Percentiles rank a stretch among this genome's conserved stretches.
These are phyloP conservation scores for Pythium aquatile DNA, from an alignment of 352 stramenopile species.

Conservation along the genomic window DNA sequence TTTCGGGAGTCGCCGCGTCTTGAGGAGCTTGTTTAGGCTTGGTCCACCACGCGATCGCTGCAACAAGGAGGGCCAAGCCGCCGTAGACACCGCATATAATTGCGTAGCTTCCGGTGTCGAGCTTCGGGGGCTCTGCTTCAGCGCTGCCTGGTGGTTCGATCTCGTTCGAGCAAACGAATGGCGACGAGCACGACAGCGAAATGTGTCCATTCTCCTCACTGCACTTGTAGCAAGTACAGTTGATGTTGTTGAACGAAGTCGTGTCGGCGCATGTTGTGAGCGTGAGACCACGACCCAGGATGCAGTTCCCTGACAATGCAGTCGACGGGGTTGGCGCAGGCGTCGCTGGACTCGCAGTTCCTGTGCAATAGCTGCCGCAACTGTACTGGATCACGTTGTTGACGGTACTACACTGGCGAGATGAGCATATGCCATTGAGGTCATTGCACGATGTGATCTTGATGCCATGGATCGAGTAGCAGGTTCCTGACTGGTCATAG, in stretches of 20 bases:
- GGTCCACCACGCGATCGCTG: background rate
- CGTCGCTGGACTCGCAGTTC: background rate
- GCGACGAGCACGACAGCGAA: background rate
- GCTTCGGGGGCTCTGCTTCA: background rate
- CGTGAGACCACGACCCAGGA: background rate
- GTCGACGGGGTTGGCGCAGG: background rate
- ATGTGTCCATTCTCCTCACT: background rate
- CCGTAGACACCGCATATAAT: background rate
- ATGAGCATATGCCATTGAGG: background rate
- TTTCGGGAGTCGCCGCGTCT: background rate
- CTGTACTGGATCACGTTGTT: background rate
- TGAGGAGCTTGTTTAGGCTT: background rate
- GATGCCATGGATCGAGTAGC: background rate
- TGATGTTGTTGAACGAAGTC: background rate
- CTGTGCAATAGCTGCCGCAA: background rate
- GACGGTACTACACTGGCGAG: background rate
- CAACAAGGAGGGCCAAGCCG: background rate
- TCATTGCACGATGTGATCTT: background rate
- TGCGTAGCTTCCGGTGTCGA: background rate
- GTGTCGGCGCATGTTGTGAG: background rate
- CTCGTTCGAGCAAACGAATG: background rate
- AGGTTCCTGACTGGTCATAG: background rate
- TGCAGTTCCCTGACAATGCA: background rate
- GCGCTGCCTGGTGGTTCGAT: background rate
- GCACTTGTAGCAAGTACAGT: conserved; percentile 1